A percentile compares a stretch with the other conserved stretches of the same genome.
phyloP scores from a whole-genome alignment of 2,329 filamentous ascomycete genomes.

The Fusarium pseudonygamai region DNA sequence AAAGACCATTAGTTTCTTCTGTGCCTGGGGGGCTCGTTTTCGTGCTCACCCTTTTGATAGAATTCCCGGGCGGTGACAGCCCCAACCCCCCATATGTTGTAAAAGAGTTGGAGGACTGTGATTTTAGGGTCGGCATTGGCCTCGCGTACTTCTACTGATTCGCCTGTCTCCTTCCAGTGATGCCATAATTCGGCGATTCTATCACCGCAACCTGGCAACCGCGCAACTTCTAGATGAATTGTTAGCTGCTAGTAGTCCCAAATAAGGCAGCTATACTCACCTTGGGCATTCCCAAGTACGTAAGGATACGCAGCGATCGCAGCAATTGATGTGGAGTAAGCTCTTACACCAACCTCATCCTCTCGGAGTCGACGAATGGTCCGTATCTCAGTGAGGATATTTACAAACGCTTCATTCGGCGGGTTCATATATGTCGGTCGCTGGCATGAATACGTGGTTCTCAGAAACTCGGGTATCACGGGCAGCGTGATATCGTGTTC shows the following conservation, averaged over 20 bases:
- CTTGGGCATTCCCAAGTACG: conserved; percentile 51
- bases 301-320: conserved; percentile 82
- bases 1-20: conserved; percentile 1
- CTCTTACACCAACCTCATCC: conserved; percentile 82
- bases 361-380: conserved; percentile 74
- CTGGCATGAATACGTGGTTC: conserved; percentile 77
- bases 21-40: neutral
- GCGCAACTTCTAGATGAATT: conserved; percentile 53
- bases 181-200: conserved; percentile 83
- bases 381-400: conserved; percentile 77
- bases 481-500: conserved; percentile 77
- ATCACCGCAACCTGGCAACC: conserved; percentile 80
- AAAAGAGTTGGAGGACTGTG: conserved; percentile 74
- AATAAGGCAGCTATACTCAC: conserved; percentile 45
- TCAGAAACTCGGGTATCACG: conserved; percentile 72
- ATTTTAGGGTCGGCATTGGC: conserved; percentile 72
- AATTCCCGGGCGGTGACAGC: conserved; percentile 83
- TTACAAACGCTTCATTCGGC: conserved; percentile 80
- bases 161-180: conserved; percentile 73
- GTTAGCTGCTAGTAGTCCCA: neutral
- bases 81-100: conserved; percentile 92
- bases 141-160: conserved; percentile 70
- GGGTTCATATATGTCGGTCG: conserved; percentile 74
- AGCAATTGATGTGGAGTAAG: conserved; percentile 89
- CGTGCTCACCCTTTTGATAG: conserved; percentile 66